Percentiles rank a stretch among this genome's conserved stretches.
phyloP scores from a whole-genome alignment of 2,329 filamentous ascomycete species.

The Cordyceps cateniannulata region DNA sequence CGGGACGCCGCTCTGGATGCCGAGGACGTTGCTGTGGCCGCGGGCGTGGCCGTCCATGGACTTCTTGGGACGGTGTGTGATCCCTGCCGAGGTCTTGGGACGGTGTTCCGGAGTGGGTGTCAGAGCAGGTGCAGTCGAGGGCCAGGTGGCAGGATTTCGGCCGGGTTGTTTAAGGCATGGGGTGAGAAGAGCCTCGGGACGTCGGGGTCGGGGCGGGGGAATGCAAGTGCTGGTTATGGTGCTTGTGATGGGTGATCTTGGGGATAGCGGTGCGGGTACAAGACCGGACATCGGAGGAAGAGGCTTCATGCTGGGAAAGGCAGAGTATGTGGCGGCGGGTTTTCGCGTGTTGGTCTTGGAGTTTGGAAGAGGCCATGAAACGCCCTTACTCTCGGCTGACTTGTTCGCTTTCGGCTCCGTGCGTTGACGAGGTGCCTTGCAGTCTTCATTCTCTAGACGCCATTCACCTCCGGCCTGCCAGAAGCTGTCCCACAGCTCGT shows the following conservation, averaged over 20 bases:
- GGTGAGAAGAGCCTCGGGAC: conserved; percentile 21
- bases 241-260: background rate
- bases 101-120: background rate
- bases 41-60: conserved; percentile 16
- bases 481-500: conserved; percentile 47
- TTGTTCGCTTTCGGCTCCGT: conserved; percentile 17
- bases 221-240: background rate
- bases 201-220: conserved; percentile 24
- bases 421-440: conserved; percentile 25
- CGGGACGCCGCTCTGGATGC: conserved; percentile 18
- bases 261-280: background rate
- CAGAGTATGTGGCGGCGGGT: conserved; percentile 30
- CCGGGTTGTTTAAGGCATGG: conserved; percentile 16
- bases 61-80: background rate
- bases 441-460: conserved; percentile 17
- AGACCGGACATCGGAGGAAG: background rate
- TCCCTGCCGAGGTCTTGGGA: conserved; percentile 9
- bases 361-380: conserved; percentile 22
- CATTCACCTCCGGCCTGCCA: conserved; percentile 27
- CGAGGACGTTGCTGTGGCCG: conserved; percentile 8
- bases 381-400: conserved; percentile 20
- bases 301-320: conserved; percentile 29
- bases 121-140: background rate
- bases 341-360: conserved; percentile 17
- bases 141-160: background rate